Evolutionary conservation across 441 rosid species (phyloP).

Genomic region (Populus trichocarpa): DNA sequence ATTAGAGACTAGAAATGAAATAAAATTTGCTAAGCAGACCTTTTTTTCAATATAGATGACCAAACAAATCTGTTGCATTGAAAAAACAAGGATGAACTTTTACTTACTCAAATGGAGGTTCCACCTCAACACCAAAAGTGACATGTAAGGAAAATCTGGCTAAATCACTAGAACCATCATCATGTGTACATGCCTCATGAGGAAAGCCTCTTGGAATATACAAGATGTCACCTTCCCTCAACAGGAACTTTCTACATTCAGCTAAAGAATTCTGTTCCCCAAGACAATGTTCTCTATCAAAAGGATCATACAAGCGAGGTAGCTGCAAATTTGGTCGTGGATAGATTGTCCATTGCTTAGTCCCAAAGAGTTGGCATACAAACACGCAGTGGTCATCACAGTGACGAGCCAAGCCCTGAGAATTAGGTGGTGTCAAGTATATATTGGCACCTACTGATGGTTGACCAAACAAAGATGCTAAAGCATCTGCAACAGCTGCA

Average conservation of each 20-base stretch:
- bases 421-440: constrained; percentile 59
- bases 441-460: constrained; percentile 35
- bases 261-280: constrained; percentile 21
- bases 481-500: constrained; percentile 41
- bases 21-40: neutral
- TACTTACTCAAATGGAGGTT: constrained; percentile 68
- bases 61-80: neutral
- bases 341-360: constrained; percentile 47
- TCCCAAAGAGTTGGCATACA: constrained; percentile 58
- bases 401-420: constrained; percentile 62
- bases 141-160: constrained; percentile 40
- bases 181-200: constrained; percentile 50
- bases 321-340: constrained; percentile 34
- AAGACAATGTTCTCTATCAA: constrained; percentile 22
- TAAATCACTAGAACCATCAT: constrained; percentile 18
- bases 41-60: neutral
- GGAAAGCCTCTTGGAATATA: constrained; percentile 62
- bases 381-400: constrained; percentile 64
- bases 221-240: constrained; percentile 56
- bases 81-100: neutral
- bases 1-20: neutral
- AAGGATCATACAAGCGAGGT: constrained; percentile 51
- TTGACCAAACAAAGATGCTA: neutral
- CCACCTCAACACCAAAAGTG: constrained; percentile 63
- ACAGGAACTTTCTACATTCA: constrained; percentile 26